Evolutionary conservation across 2,329 filamentous ascomycete species (phyloP).

Genomic region (Magnaporthiopsis incrustans): DNA sequence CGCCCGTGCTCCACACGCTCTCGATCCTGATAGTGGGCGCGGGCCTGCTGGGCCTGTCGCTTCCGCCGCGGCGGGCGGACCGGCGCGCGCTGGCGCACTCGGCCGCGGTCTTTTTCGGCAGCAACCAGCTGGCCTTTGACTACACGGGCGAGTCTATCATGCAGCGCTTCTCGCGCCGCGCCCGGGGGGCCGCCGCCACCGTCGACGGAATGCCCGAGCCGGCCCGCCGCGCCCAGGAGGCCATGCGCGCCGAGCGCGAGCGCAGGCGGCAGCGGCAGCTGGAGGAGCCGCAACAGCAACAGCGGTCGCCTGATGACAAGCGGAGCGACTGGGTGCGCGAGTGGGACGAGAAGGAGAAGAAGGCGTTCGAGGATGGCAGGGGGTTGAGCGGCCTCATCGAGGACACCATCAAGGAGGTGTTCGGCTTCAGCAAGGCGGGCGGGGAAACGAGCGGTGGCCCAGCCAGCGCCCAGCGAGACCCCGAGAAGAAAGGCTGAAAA

Average conservation of each 20-base stretch:
- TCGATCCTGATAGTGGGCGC: conserved; percentile 39
- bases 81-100: conserved; percentile 42
- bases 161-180: conserved; percentile 37
- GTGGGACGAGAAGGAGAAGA: conserved; percentile 41
- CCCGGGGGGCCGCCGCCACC: conserved; percentile 17
- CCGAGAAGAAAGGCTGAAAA: too few relatives aligned
- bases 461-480: too few relatives aligned
- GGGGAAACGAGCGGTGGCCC: too few relatives aligned
- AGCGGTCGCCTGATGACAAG: conserved; percentile 4
- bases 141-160: conserved; percentile 45
- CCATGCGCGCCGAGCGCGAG: conserved; percentile 38
- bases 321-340: conserved; percentile 40
- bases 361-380: conserved; percentile 46
- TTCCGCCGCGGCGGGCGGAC: conserved; percentile 45
- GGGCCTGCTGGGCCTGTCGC: conserved; percentile 28
- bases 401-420: conserved; percentile 48
- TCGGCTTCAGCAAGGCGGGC: conserved; percentile 8
- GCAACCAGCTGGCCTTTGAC: conserved; percentile 48
- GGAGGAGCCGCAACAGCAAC: conserved; percentile 8
- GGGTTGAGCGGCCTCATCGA: conserved; percentile 48
- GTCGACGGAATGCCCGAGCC: conserved; percentile 41
- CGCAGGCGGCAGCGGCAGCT: conserved; percentile 19
- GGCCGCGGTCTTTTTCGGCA: conserved; percentile 41
- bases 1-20: conserved; percentile 35
- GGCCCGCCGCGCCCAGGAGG: conserved; percentile 37